Evolutionary conservation across 306 rosid species (phyloP).

Genomic region (Benincasa hispida): DNA sequence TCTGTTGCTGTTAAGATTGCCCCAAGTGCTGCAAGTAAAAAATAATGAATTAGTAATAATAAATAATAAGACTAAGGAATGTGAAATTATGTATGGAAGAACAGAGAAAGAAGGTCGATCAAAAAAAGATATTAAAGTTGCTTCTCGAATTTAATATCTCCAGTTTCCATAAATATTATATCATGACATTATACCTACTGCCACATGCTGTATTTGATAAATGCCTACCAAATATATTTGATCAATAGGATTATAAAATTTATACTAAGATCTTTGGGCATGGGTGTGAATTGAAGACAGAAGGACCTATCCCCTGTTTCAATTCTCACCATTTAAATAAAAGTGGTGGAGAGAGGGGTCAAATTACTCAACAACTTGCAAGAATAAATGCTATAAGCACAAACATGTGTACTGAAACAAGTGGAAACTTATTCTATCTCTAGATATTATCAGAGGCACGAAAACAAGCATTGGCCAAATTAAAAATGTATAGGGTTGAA

Average conservation of each 20-base stretch:
- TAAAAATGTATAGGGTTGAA: neutral
- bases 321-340: neutral
- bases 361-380: neutral
- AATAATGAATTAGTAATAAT: neutral
- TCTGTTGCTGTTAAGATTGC: constrained; percentile 55
- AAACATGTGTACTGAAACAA: too few species aligned
- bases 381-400: neutral
- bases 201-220: neutral
- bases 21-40: constrained; percentile 38
- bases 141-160: neutral
- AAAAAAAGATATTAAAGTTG: neutral
- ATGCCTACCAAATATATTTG: neutral
- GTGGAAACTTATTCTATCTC: neutral
- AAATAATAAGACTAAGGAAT: neutral
- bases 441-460: neutral
- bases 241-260: neutral
- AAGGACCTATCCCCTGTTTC: neutral
- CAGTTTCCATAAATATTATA: neutral
- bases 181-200: too few species aligned
- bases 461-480: neutral
- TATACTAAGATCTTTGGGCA: too few species aligned
- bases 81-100: neutral
- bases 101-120: neutral
- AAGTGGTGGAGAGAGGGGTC: too few species aligned
- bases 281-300: neutral